phyloP scores from a whole-genome alignment of 2,329 filamentous ascomycete genomes.

The Neoascochyta sp. region DNA sequence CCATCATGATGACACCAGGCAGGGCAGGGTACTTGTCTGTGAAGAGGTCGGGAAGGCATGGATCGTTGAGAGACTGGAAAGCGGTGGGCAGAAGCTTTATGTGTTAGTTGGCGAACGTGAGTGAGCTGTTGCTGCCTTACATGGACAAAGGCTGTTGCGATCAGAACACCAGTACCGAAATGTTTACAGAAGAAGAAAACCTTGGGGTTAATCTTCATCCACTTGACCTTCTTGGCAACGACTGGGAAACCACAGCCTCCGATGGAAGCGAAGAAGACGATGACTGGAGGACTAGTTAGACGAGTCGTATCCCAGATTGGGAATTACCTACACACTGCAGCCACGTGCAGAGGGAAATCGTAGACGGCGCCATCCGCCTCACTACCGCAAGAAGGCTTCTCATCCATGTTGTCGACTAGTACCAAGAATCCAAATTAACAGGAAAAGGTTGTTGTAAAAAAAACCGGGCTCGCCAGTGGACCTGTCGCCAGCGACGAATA shows the following conservation, averaged over 20 bases:
- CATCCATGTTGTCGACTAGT: conserved; percentile 20
- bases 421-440: conserved; percentile 12
- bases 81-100: conserved; percentile 55
- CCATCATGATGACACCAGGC: conserved; percentile 65
- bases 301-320: not conserved
- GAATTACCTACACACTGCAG: conserved; percentile 36
- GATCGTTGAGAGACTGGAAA: conserved; percentile 48
- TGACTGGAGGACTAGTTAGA: conserved; percentile 28
- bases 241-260: conserved; percentile 39
- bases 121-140: conserved; percentile 17
- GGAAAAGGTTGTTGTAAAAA: conserved; percentile 12
- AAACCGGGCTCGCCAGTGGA: conserved; percentile 27
- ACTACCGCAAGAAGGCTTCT: conserved; percentile 36
- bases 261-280: conserved; percentile 38
- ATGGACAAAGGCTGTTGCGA: conserved; percentile 82
- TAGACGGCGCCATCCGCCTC: conserved; percentile 27
- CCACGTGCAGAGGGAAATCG: conserved; percentile 39
- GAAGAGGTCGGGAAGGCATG: conserved; percentile 58
- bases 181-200: conserved; percentile 62
- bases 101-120: conserved; percentile 5
- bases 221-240: conserved; percentile 50
- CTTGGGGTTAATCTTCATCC: conserved; percentile 56
- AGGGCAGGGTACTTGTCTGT: conserved; percentile 58
- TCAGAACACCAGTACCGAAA: conserved; percentile 71
- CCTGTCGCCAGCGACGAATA: conserved; percentile 35